Percentiles rank a stretch among this genome's conserved stretches.
phyloP scores from a whole-genome alignment of 2,329 filamentous ascomycete species.

The Aspergillus proliferans region DNA sequence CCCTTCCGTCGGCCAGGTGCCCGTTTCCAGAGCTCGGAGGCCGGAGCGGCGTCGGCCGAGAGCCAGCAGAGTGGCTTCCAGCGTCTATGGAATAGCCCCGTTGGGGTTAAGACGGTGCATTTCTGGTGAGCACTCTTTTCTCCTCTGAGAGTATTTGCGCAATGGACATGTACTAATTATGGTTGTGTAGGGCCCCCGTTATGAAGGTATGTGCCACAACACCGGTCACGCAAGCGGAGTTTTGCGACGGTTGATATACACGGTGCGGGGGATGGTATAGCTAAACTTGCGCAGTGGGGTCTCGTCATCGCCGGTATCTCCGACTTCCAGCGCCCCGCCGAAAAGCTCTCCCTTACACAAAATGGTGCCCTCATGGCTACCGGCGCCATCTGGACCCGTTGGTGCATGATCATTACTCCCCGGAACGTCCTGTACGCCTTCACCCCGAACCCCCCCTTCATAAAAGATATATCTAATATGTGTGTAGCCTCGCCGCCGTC shows the following conservation, averaged over 20 bases:
- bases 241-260: not conserved
- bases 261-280: not conserved
- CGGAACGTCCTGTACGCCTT: constrained; percentile 70
- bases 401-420: constrained; percentile 96
- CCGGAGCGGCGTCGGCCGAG: constrained; percentile 39
- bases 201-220: constrained; percentile 61
- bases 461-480: constrained; percentile 1
- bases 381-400: constrained; percentile 94
- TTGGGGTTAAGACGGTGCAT: constrained; percentile 88
- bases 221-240: not conserved
- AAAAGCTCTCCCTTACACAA: constrained; percentile 88
- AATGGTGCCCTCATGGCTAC: constrained; percentile 86
- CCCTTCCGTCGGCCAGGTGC: constrained; percentile 48
- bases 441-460: too few relatives aligned
- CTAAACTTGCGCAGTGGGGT: constrained; percentile 59
- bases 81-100: constrained; percentile 75
- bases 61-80: constrained; percentile 54
- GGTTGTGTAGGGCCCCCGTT: constrained; percentile 67
- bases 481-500: constrained; percentile 71
- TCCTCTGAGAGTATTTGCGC: not conserved
- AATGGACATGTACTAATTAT: constrained; percentile 1
- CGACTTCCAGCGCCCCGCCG: constrained; percentile 84
- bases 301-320: constrained; percentile 87
- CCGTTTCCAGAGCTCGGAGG: constrained; percentile 66
- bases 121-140: constrained; percentile 64